Evolutionary conservation across 2,329 filamentous ascomycete species (phyloP), one percentile per base, ranked within the genome.

Genomic region (Epichloe baconii): DNA sequence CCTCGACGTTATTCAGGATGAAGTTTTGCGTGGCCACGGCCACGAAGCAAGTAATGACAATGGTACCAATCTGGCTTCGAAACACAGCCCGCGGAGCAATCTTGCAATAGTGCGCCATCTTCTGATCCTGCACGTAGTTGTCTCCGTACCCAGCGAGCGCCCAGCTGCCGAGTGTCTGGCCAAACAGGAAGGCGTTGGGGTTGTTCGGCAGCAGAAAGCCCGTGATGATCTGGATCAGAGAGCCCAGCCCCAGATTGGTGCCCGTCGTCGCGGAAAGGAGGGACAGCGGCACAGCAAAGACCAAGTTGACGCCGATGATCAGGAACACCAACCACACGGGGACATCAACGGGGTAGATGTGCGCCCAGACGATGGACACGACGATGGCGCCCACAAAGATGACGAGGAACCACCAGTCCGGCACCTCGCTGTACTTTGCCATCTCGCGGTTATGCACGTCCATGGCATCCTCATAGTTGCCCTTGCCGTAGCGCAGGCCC

Each of bases 21-120:
- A 71, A 71, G 56, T 72, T 64, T 23, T 71, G 67, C 1, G 66
- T 70, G 14, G 75, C 60, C 4, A 70, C 69, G 5, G 71, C 72
- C 3, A 74, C 62, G 40, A 76, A 63, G 11, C 71, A 74, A 36
- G 73, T 73, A 12, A 72, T 54, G 52, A 75, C 58, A 42, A 72
- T 72, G 41, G 71, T 71, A 38, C 65, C 66, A 2, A 70, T 68
- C 58, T 78, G 74, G 7, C 68, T 70, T 36, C 68, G 65, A 59
- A 77, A 77, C 3, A 72, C 63, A 11, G 69, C 71, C 4, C 68
- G 65, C 0, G 70, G 71, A 0, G 73, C 68, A 42, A 77, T 71
- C 57, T 77, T 76, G 51, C 75, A 61, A 59, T 76, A 76, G 52
- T 75, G 73, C 1, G 67, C 74, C 37, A 77, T 61, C 59, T 77